Evolutionary conservation across 2,329 filamentous ascomycete species (phyloP).

Genomic region (Scorias spongiosa): DNA sequence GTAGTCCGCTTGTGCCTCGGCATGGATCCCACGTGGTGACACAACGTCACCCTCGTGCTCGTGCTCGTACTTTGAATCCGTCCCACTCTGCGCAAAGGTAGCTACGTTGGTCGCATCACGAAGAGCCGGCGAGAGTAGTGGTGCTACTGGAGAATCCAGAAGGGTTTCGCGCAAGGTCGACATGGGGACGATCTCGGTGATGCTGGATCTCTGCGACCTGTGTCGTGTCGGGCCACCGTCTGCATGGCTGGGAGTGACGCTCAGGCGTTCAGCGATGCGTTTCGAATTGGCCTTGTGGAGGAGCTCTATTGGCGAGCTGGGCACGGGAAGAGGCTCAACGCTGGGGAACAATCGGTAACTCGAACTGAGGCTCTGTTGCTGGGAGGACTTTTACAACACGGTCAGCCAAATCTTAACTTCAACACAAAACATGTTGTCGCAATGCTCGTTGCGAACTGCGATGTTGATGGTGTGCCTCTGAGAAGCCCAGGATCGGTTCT

Average conservation of each 20-base stretch:
- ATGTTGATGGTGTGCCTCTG: too few species aligned
- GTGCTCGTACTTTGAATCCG: too few species aligned
- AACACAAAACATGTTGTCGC: too few species aligned
- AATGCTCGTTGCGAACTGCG: too few species aligned
- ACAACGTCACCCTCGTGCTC: too few species aligned
- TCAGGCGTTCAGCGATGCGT: constrained; percentile 6
- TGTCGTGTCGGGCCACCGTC: neutral
- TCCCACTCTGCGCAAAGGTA: too few species aligned
- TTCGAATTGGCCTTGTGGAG: constrained; percentile 5
- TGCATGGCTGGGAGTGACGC: neutral
- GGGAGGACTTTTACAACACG: neutral
- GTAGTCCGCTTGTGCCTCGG: too few species aligned
- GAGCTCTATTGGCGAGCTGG: constrained; percentile 10
- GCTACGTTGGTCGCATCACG: neutral
- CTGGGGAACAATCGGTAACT: constrained; percentile 15
- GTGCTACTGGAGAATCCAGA: constrained; percentile 4
- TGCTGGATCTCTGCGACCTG: constrained; percentile 1
- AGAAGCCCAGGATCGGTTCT: neutral
- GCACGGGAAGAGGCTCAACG: constrained; percentile 12
- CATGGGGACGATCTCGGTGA: constrained; percentile 5
- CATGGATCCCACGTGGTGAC: too few species aligned
- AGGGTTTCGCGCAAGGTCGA: constrained; percentile 4
- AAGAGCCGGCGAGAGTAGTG: neutral
- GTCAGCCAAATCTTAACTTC: too few species aligned
- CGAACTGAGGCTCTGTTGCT: neutral